A percentile compares a stretch with the other conserved stretches of the same genome.
These are phyloP conservation scores for Leccinum imitatum DNA, from an alignment of 768 basidiomycete species.

Conservation along the genomic window DNA sequence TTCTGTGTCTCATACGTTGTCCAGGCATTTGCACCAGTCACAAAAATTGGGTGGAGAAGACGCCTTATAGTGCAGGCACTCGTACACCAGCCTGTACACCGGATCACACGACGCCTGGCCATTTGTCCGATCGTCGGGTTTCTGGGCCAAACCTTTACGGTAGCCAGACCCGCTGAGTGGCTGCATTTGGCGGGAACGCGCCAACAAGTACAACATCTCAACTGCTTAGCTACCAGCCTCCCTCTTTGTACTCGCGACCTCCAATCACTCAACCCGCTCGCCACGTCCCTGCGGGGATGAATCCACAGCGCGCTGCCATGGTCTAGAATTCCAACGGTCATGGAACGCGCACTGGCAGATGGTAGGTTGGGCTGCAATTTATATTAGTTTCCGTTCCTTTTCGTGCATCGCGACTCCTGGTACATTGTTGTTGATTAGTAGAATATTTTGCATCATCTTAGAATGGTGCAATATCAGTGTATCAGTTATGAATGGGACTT, in stretches of 20 bases:
- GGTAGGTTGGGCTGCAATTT: slow-evolving; percentile 28
- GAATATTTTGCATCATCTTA: slow-evolving; percentile 5
- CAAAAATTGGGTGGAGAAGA: slow-evolving; percentile 68
- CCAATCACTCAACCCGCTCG: slow-evolving; percentile 40
- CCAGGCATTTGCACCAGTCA: slow-evolving; percentile 78
- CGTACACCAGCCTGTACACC: slow-evolving; percentile 76
- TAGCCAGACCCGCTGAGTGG: slow-evolving; percentile 35
- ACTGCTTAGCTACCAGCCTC: slow-evolving; percentile 42
- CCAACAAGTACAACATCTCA: slow-evolving; percentile 33
- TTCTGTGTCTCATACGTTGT: slow-evolving; percentile 9
- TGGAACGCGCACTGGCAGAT: slow-evolving; percentile 27
- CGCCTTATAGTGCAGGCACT: slow-evolving; percentile 73
- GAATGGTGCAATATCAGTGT: too few relatives aligned
- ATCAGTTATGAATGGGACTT: slow-evolving; percentile 6
- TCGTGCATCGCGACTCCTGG: slow-evolving; percentile 9
- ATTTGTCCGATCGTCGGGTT: slow-evolving; percentile 68
- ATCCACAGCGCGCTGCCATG: slow-evolving; percentile 65
- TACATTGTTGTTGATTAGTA: slow-evolving; percentile 29
- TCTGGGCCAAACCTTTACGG: slow-evolving; percentile 75
- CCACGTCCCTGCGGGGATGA: slow-evolving; percentile 56
- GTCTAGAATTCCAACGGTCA: slow-evolving; percentile 50
- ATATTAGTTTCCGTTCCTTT: slow-evolving; percentile 16
- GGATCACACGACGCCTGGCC: slow-evolving; percentile 76
- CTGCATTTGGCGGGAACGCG: slow-evolving; percentile 30
- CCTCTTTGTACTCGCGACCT: slow-evolving; percentile 37